A percentile compares a stretch with the other conserved stretches of the same genome.
These are phyloP conservation scores for Colletotrichum eremochloae DNA, from an alignment of 2,329 filamentous ascomycete species.

Conservation along the genomic window DNA sequence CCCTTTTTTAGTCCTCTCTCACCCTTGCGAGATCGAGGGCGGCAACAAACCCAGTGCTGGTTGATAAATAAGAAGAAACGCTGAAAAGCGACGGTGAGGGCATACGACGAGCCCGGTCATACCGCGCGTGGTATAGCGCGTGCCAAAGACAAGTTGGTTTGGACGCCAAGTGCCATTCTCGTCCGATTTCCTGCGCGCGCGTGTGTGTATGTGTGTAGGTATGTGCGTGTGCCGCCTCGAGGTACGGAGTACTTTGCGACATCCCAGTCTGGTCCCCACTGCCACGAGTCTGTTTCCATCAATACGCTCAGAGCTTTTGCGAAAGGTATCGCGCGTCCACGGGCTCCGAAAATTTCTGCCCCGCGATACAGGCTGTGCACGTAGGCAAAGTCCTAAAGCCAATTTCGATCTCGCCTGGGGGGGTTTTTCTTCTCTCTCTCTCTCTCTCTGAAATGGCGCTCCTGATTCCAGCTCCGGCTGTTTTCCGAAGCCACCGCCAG, in stretches of 20 bases:
- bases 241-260: constrained; percentile 1
- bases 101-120: not conserved
- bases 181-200: constrained; percentile 4
- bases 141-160: constrained; percentile 3
- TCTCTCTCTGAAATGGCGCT: not conserved
- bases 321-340: constrained; percentile 22
- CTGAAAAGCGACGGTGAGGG: not conserved
- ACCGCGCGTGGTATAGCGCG: not conserved
- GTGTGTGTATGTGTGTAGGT: too few relatives aligned
- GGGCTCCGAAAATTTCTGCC: constrained; percentile 25
- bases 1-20: not conserved
- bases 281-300: constrained; percentile 10
- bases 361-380: constrained; percentile 40
- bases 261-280: constrained; percentile 21
- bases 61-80: not conserved
- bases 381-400: constrained; percentile 22
- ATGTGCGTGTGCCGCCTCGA: not conserved
- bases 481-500: constrained; percentile 15
- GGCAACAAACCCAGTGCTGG: not conserved
- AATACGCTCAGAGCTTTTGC: constrained; percentile 17
- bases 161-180: constrained; percentile 14
- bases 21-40: not conserved
- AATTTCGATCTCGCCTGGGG: constrained; percentile 32
- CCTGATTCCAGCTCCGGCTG: constrained; percentile 7
- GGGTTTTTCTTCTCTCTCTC: not conserved